A percentile compares a stretch with the other conserved stretches of the same genome.
phyloP scores from a whole-genome alignment of 768 basidiomycete genomes.

The Russula abietina region DNA sequence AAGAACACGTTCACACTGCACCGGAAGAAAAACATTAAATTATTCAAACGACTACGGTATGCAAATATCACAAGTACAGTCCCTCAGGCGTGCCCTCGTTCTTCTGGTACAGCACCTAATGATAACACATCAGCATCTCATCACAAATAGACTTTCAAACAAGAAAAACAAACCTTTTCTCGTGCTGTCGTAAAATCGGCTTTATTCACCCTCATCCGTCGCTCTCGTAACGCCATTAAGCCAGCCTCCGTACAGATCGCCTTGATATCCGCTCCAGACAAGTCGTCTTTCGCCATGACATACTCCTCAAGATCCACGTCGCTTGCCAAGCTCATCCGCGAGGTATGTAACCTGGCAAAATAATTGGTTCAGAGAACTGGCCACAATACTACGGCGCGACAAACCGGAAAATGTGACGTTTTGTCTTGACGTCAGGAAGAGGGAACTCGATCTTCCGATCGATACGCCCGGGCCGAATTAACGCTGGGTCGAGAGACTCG shows the following conservation, averaged over 20 bases:
- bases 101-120: slow-evolving; percentile 85
- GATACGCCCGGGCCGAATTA: slow-evolving; percentile 97
- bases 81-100: slow-evolving; percentile 95
- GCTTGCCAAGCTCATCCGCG: slow-evolving; percentile 81
- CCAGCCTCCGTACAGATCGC: slow-evolving; percentile 99
- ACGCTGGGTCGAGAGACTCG: slow-evolving; percentile 93
- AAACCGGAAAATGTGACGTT: slow-evolving; percentile 95
- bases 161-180: slow-evolving; percentile 66
- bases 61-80: slow-evolving; percentile 57
- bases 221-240: slow-evolving; percentile 85
- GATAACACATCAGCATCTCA: slow-evolving; percentile 19
- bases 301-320: slow-evolving; percentile 96
- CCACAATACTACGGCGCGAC: slow-evolving; percentile 21
- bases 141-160: slow-evolving; percentile 11
- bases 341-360: slow-evolving; percentile 69
- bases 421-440: slow-evolving; percentile 96
- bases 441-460: slow-evolving; percentile 99
- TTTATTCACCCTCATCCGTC: slow-evolving; percentile 92
- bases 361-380: slow-evolving; percentile 11
- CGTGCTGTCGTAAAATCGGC: slow-evolving; percentile 83
- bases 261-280: slow-evolving; percentile 98
- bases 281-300: slow-evolving; percentile 90
- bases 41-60: slow-evolving; percentile 12
- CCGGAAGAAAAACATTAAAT: slow-evolving; percentile 4
- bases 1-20: neutral